Percentiles rank a stretch among this genome's conserved stretches.
Evolutionary conservation across 257 asterid species (phyloP).

Genomic region (Eustoma russellianum): DNA sequence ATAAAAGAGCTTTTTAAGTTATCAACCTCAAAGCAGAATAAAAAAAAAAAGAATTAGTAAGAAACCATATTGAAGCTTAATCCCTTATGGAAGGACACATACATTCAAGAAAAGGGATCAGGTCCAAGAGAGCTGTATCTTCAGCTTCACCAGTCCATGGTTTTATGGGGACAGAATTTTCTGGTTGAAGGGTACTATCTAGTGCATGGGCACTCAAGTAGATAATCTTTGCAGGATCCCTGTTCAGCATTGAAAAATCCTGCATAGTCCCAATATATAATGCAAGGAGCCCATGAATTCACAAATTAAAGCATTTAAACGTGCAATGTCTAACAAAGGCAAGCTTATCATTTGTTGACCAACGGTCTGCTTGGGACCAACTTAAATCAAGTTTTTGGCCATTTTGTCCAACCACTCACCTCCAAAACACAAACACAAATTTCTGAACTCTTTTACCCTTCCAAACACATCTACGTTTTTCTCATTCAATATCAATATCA

Average conservation of each 20-base stretch:
- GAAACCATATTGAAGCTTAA: not conserved
- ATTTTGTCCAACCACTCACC: too few species aligned
- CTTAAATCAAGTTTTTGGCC: too few species aligned
- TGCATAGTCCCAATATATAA: constrained; percentile 21
- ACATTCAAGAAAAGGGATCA: constrained; percentile 91
- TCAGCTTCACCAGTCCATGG: constrained; percentile 74
- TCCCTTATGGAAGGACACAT: constrained; percentile 15
- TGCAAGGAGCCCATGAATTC: too few species aligned
- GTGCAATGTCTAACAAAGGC: too few species aligned
- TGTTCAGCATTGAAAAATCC: constrained; percentile 80
- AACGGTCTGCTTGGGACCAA: too few species aligned
- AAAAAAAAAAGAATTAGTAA: too few species aligned
- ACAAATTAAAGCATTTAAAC: too few species aligned
- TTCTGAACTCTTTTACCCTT: too few species aligned
- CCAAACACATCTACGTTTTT: too few species aligned
- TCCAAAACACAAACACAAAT: too few species aligned
- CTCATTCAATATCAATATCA: too few species aligned
- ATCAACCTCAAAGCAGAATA: constrained; percentile 7
- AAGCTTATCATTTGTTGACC: too few species aligned
- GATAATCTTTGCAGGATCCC: constrained; percentile 71
- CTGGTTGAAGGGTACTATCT: constrained; percentile 79
- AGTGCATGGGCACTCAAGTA: constrained; percentile 69
- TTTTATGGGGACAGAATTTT: constrained; percentile 57
- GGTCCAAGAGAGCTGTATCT: constrained; percentile 77
- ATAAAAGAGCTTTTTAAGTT: constrained; percentile 9